Conservation (phyloP, 768 basidiomycete species). For the Tylopilus sp. region DNA sequence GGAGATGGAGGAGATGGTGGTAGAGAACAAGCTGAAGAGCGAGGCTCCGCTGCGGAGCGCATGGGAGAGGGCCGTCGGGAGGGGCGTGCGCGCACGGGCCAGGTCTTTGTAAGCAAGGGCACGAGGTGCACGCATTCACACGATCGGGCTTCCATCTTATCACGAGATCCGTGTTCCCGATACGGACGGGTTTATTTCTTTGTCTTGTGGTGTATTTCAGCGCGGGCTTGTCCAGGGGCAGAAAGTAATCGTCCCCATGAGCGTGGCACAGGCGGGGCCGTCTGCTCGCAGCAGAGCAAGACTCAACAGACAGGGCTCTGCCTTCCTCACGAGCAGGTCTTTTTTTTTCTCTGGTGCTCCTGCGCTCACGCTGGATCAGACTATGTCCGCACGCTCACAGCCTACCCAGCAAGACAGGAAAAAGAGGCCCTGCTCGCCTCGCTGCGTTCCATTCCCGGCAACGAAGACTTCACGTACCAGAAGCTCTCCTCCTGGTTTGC, state of each 20-base stretch:
- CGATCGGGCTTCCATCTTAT: conserved; percentile 19
- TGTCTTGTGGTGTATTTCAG: conserved; percentile 4
- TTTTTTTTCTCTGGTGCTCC: background rate
- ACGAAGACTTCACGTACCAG: conserved; percentile 14
- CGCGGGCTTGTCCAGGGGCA: too few species aligned
- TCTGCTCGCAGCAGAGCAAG: background rate
- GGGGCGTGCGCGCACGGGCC: conserved; percentile 25
- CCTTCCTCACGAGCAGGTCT: conserved; percentile 5
- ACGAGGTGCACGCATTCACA: too few species aligned
- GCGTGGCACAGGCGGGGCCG: background rate
- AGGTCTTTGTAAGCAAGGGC: conserved; percentile 29
- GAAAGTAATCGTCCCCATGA: too few species aligned
- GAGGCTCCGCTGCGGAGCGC: conserved; percentile 56
- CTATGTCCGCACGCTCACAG: conserved; percentile 12
- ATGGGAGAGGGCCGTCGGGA: conserved; percentile 44
- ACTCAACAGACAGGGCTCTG: conserved; percentile 3
- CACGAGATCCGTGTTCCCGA: conserved; percentile 15
- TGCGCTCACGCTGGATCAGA: conserved; percentile 10
- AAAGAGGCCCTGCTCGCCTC: conserved; percentile 12
- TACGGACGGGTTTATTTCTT: conserved; percentile 5
- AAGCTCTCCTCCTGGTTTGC: conserved; percentile 21
- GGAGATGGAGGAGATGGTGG: conserved; percentile 65
- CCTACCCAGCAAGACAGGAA: conserved; percentile 12
- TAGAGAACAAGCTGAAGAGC: conserved; percentile 58
- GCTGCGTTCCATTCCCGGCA: conserved; percentile 22